Conservation (phyloP, 371 early-diverging fungal species). For the Saksenaea oblongispora region DNA sequence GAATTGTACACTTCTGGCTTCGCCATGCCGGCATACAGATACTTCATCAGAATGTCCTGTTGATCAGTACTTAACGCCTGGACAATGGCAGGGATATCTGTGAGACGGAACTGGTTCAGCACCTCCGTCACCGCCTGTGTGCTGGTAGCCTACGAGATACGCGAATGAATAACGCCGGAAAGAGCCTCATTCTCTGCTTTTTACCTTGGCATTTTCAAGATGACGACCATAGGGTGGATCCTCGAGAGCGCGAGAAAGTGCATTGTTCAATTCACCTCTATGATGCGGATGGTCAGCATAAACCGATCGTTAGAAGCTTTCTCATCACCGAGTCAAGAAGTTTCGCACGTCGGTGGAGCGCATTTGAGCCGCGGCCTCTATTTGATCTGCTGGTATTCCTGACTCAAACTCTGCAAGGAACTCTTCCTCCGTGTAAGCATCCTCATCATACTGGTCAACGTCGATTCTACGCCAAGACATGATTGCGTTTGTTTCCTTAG, state of each 20-base stretch:
- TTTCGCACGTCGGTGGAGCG: slow-evolving; percentile 67
- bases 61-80: slow-evolving; percentile 61
- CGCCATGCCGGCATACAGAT: slow-evolving; percentile 89
- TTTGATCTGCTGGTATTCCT: slow-evolving; percentile 52
- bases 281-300: not conserved
- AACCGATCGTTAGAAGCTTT: not conserved
- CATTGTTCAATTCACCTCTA: slow-evolving; percentile 71
- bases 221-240: slow-evolving; percentile 84
- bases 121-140: slow-evolving; percentile 82
- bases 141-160: slow-evolving; percentile 54
- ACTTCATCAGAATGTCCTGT: slow-evolving; percentile 86
- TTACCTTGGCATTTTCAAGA: slow-evolving; percentile 73
- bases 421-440: slow-evolving; percentile 70
- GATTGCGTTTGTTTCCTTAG: slow-evolving; percentile 1
- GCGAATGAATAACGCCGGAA: too few relatives aligned
- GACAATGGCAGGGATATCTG: slow-evolving; percentile 69
- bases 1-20: slow-evolving; percentile 85
- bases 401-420: slow-evolving; percentile 44
- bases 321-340: slow-evolving; percentile 41
- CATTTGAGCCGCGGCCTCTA: slow-evolving; percentile 54
- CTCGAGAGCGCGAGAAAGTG: slow-evolving; percentile 71
- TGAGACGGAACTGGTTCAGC: slow-evolving; percentile 65
- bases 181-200: not conserved
- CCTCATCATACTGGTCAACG: slow-evolving; percentile 84
- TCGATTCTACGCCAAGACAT: slow-evolving; percentile 78